Evolutionary conservation across 768 basidiomycete genomes (phyloP).

Genomic region (Mycena vulgaris): DNA sequence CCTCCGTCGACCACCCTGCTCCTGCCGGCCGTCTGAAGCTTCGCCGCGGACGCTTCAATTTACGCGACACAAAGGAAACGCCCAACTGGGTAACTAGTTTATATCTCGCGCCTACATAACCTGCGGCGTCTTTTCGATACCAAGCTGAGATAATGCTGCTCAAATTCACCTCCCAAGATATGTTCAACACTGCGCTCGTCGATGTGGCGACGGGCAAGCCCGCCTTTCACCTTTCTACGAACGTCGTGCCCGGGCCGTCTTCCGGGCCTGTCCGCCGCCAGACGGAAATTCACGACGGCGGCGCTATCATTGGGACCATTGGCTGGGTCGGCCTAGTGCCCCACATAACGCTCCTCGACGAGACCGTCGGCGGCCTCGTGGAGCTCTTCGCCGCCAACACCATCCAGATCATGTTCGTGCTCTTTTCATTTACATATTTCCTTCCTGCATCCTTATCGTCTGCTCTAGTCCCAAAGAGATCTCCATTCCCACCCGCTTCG

Average conservation of each 20-base stretch:
- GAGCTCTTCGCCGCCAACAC: slow-evolving; percentile 72
- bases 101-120: slow-evolving; percentile 28
- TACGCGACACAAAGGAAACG: slow-evolving; percentile 57
- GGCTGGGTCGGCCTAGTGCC: slow-evolving; percentile 69
- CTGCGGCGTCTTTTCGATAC: no score
- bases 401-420: slow-evolving; percentile 67
- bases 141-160: slow-evolving; percentile 61
- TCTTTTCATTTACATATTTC: not conserved
- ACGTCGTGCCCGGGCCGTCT: slow-evolving; percentile 39
- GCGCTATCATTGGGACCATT: slow-evolving; percentile 62
- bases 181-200: slow-evolving; percentile 70
- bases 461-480: slow-evolving; percentile 67
- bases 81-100: slow-evolving; percentile 61
- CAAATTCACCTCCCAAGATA: slow-evolving; percentile 71
- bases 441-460: slow-evolving; percentile 2
- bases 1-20: not conserved
- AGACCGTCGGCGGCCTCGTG: slow-evolving; percentile 65
- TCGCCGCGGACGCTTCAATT: slow-evolving; percentile 11
- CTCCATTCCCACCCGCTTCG: slow-evolving; percentile 74
- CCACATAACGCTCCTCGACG: slow-evolving; percentile 63
- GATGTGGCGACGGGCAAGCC: slow-evolving; percentile 66
- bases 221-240: slow-evolving; percentile 66
- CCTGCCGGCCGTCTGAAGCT: slow-evolving; percentile 6
- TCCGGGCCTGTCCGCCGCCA: slow-evolving; percentile 48
- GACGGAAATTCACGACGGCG: slow-evolving; percentile 49